These are phyloP conservation scores for Erigeron philadelphicus DNA, from an alignment of 140 eudicot species.

Conservation along the genomic window DNA sequence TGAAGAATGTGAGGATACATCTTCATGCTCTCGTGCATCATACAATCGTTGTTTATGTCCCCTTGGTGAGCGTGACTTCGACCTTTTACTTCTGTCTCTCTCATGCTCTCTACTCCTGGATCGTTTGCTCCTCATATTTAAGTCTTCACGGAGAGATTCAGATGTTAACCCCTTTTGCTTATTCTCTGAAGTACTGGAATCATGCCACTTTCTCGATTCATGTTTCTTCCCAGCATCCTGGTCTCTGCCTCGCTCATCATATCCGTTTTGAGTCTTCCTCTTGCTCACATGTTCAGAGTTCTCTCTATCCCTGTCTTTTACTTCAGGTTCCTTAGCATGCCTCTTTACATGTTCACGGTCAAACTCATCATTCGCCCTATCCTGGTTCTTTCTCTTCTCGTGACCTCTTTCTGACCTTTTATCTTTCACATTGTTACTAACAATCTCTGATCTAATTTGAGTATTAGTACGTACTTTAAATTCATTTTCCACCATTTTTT, in stretches of 20 bases:
- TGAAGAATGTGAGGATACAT: constrained; percentile 41
- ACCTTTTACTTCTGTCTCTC: constrained; percentile 47
- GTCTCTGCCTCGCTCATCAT: constrained; percentile 39
- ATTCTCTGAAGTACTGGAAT: constrained; percentile 35
- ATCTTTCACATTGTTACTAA: constrained; percentile 28
- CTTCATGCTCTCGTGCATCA: constrained; percentile 43
- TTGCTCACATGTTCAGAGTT: constrained; percentile 41
- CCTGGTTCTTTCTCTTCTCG: constrained; percentile 38
- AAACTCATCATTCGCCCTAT: constrained; percentile 30
- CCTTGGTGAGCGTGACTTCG: constrained; percentile 58
- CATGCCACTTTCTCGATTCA: constrained; percentile 36
- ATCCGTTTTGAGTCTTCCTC: constrained; percentile 37
- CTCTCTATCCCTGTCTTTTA: constrained; percentile 45
- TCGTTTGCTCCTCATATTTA: constrained; percentile 56
- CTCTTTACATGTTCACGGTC: constrained; percentile 38
- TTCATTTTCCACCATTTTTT: constrained; percentile 32
- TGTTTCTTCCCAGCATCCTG: constrained; percentile 34
- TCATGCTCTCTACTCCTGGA: constrained; percentile 63
- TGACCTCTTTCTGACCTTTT: constrained; percentile 38
- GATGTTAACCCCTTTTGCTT: constrained; percentile 34
- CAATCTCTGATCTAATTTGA: constrained; percentile 36
- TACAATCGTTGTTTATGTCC: constrained; percentile 45
- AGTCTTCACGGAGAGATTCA: constrained; percentile 41
- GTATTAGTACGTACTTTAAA: constrained; percentile 29
- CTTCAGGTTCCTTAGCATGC: constrained; percentile 33